phyloP scores from a whole-genome alignment of 2,329 filamentous ascomycete species.

The Reticulascus tulasneorum region DNA sequence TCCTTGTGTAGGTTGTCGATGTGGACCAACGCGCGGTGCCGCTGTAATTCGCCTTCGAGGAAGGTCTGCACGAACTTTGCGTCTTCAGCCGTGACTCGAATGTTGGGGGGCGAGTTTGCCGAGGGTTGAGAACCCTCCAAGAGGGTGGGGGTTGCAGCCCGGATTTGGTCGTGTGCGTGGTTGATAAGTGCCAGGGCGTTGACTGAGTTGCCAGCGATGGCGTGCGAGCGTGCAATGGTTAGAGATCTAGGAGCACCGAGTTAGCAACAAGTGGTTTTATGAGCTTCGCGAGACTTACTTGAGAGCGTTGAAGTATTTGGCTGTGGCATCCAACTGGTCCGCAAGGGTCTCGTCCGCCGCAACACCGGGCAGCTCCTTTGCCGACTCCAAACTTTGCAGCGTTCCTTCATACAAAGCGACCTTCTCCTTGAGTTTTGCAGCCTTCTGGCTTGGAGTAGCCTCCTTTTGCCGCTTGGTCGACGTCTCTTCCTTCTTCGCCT shows the following conservation, averaged over 20 bases:
- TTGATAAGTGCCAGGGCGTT: slow-evolving; percentile 85
- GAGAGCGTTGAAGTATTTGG: slow-evolving; percentile 80
- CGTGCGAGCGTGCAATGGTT: slow-evolving; percentile 80
- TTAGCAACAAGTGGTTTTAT: slow-evolving; percentile 11
- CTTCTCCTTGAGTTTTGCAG: slow-evolving; percentile 79
- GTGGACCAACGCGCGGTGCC: slow-evolving; percentile 81
- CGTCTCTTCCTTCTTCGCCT: slow-evolving; percentile 45
- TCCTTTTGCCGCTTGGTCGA: slow-evolving; percentile 40
- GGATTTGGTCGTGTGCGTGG: slow-evolving; percentile 62
- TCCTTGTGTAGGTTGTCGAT: slow-evolving; percentile 62
- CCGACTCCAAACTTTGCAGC: slow-evolving; percentile 83
- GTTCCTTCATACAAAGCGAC: slow-evolving; percentile 88
- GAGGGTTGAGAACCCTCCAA: slow-evolving; percentile 17
- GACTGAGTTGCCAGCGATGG: slow-evolving; percentile 64
- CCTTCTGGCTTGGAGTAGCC: slow-evolving; percentile 68
- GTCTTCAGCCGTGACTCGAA: slow-evolving; percentile 61
- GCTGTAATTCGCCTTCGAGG: slow-evolving; percentile 69
- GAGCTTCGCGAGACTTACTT: slow-evolving; percentile 53
- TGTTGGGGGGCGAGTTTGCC: slow-evolving; percentile 52
- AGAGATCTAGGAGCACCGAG: slow-evolving; percentile 62
- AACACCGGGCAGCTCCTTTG: slow-evolving; percentile 85
- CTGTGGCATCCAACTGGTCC: slow-evolving; percentile 71
- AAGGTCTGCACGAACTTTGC: slow-evolving; percentile 55
- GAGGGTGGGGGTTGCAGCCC: slow-evolving; percentile 45
- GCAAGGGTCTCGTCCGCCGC: slow-evolving; percentile 77